phyloP scores from a whole-genome alignment of 495 filamentous ascomycete genomes.

The Penicillium ochrochloron region DNA sequence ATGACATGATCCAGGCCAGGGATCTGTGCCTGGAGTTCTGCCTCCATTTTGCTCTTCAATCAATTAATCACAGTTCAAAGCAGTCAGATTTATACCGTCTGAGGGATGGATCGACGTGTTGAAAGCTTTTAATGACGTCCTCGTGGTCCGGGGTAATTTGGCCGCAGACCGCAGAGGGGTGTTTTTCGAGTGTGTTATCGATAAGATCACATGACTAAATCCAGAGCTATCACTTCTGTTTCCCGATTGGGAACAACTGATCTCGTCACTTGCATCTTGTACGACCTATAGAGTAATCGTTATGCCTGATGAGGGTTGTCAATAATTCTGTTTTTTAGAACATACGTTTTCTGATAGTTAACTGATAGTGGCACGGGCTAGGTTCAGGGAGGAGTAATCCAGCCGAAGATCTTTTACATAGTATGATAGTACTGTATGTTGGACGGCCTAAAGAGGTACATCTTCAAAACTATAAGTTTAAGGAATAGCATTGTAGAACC shows the following conservation, averaged over 20 bases:
- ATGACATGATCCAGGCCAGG: slow-evolving; percentile 89
- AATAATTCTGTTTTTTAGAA: not conserved
- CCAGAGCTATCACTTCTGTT: not conserved
- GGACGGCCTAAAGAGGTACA: not conserved
- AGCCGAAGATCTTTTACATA: not conserved
- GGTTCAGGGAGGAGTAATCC: not conserved
- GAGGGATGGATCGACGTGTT: not conserved
- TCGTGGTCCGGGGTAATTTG: slow-evolving; percentile 20
- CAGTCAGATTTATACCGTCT: not conserved
- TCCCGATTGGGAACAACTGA: not conserved
- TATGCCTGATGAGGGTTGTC: not conserved
- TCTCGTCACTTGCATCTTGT: not conserved
- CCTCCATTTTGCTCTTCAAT: slow-evolving; percentile 68
- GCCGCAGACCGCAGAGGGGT: slow-evolving; percentile 25
- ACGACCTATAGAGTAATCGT: not conserved
- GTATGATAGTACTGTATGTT: not conserved
- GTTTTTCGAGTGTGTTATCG: slow-evolving; percentile 37
- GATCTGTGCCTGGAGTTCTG: slow-evolving; percentile 83
- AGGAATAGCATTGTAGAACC: not conserved
- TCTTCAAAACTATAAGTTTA: not conserved
- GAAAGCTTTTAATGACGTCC: slow-evolving; percentile 5
- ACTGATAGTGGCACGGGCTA: not conserved
- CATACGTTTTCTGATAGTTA: not conserved
- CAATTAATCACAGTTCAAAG: not conserved
- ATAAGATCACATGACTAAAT: slow-evolving; percentile 34